phyloP scores from a whole-genome alignment of 495 filamentous ascomycete species.

The Aspergillus carlsbadensis region DNA sequence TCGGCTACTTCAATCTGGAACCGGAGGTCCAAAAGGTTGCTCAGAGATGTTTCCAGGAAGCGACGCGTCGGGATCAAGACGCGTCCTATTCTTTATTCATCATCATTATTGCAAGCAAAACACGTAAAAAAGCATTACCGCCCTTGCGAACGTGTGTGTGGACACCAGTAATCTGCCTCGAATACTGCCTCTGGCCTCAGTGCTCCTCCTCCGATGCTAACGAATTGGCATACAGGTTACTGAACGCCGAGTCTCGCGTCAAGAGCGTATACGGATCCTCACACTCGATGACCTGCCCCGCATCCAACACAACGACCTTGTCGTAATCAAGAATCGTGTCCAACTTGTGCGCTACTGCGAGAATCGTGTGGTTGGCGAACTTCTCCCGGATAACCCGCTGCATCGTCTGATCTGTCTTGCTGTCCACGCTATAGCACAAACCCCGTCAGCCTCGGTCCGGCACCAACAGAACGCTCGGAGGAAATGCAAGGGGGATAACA shows the following conservation, averaged over 20 bases:
- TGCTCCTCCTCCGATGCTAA: slow-evolving; percentile 3
- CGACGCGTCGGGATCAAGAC: too few relatives aligned
- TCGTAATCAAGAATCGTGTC: slow-evolving; percentile 45
- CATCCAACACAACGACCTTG: slow-evolving; percentile 32
- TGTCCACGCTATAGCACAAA: slow-evolving; percentile 36
- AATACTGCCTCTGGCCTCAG: background rate
- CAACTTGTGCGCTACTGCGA: slow-evolving; percentile 55
- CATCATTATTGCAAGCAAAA: too few relatives aligned
- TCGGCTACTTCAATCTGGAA: too few relatives aligned
- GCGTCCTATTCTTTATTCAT: too few relatives aligned
- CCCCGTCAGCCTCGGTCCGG: background rate
- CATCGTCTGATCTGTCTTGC: slow-evolving; percentile 45
- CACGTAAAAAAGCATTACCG: too few relatives aligned
- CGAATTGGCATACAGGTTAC: slow-evolving; percentile 2
- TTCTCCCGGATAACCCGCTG: slow-evolving; percentile 48
- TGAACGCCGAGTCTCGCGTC: slow-evolving; percentile 3
- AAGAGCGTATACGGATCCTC: background rate
- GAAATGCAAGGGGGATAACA: background rate
- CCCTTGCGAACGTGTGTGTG: too few relatives aligned
- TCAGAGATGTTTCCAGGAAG: too few relatives aligned
- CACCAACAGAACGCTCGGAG: too few relatives aligned
- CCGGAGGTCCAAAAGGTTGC: too few relatives aligned
- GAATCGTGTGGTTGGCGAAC: slow-evolving; percentile 48
- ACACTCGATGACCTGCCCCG: slow-evolving; percentile 20
- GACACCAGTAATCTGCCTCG: too few relatives aligned